phyloP scores from a whole-genome alignment of 2,329 filamentous ascomycete genomes.

The Purpureocillium takamizusanense region DNA sequence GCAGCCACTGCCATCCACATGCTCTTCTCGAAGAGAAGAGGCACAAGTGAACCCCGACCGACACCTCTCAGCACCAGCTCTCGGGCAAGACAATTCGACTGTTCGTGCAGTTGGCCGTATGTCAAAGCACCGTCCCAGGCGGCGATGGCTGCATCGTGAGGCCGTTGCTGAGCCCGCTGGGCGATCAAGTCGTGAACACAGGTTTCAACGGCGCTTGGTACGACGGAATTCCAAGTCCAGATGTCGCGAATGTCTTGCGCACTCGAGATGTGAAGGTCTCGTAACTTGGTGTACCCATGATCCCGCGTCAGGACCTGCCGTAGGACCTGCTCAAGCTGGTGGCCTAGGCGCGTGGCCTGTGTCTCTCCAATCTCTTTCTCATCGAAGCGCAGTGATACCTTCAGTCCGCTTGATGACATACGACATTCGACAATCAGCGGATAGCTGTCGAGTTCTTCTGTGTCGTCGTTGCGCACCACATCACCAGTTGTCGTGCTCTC shows the following conservation, averaged over 20 bases:
- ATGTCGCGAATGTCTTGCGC: constrained; percentile 9
- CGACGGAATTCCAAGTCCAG: constrained; percentile 10
- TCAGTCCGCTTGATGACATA: not conserved
- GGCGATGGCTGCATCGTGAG: constrained; percentile 10
- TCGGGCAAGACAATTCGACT: constrained; percentile 6
- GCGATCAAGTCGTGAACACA: constrained; percentile 11
- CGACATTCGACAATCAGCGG: constrained; percentile 3
- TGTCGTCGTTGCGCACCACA: no score
- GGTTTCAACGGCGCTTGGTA: constrained; percentile 7
- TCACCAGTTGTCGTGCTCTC: no score
- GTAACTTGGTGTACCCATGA: not conserved
- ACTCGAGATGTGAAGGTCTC: constrained; percentile 5
- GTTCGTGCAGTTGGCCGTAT: constrained; percentile 23
- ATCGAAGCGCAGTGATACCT: constrained; percentile 5
- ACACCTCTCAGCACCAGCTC: constrained; percentile 13
- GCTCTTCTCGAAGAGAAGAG: constrained; percentile 15
- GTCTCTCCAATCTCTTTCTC: constrained; percentile 2
- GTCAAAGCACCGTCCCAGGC: constrained; percentile 24
- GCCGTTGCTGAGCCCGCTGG: constrained; percentile 6
- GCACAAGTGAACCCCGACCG: constrained; percentile 12
- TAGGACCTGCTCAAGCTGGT: constrained; percentile 7
- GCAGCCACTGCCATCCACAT: constrained; percentile 12
- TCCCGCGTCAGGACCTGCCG: constrained; percentile 1
- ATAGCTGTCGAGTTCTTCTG: not conserved
- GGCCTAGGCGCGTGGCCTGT: constrained; percentile 4